These are phyloP conservation scores for Schizophyllum commune DNA, from an alignment of 1,284 basidiomycete species.

Conservation along the genomic window DNA sequence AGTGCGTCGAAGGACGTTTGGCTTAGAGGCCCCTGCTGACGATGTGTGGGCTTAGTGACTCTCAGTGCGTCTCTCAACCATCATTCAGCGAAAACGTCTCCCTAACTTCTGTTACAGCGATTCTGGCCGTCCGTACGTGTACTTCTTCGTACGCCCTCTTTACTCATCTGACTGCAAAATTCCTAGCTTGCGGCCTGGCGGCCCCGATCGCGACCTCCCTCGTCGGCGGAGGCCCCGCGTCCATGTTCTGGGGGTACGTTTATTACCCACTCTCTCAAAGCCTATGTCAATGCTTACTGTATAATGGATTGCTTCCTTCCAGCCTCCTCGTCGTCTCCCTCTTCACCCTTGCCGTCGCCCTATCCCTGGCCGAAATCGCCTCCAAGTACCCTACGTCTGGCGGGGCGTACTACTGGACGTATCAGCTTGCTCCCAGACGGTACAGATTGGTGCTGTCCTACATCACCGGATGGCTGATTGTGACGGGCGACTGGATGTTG, in stretches of 20 bases:
- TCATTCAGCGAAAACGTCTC: neutral
- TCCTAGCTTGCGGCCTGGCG: constrained; percentile 40
- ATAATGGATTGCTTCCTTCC: no score
- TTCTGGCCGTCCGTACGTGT: constrained; percentile 45
- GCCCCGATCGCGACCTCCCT: constrained; percentile 49
- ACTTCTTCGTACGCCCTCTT: no score
- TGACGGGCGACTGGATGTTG: constrained; percentile 50
- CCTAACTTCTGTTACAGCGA: constrained; percentile 30
- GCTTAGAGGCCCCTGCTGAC: neutral
- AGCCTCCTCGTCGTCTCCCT: constrained; percentile 43
- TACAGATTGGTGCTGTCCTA: constrained; percentile 39
- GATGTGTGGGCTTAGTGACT: constrained; percentile 28
- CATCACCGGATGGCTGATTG: constrained; percentile 51
- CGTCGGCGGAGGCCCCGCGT: constrained; percentile 42
- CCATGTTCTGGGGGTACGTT: constrained; percentile 45
- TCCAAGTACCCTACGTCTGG: constrained; percentile 52
- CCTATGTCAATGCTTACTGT: neutral
- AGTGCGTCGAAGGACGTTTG: constrained; percentile 27
- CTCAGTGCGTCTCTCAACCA: constrained; percentile 26
- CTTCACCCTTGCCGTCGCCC: constrained; percentile 36
- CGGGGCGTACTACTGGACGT: constrained; percentile 54
- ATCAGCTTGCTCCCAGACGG: constrained; percentile 35
- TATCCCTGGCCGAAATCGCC: constrained; percentile 47
- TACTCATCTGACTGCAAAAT: neutral
- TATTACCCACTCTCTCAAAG: neutral